Percentiles rank a stretch among this genome's conserved stretches.
Evolutionary conservation across 805 yeast genomes (phyloP).

Genomic region (Lipomyces yamadae): DNA sequence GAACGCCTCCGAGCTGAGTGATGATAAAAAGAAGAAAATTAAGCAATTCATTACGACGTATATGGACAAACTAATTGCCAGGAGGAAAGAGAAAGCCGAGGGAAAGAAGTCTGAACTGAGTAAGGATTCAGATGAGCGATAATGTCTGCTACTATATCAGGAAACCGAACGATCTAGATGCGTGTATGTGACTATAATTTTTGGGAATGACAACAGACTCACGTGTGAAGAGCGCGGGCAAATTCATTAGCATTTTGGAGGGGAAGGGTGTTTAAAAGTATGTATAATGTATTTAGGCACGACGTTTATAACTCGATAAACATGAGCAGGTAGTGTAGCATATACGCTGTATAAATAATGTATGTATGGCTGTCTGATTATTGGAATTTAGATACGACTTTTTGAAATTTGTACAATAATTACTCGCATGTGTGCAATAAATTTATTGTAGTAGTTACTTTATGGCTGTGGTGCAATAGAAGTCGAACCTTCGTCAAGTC

Average conservation of each 20-base stretch:
- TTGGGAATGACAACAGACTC: not conserved
- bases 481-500: no score
- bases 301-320: not conserved
- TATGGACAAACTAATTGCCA: constrained; percentile 62
- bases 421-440: not conserved
- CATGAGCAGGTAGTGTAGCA: not conserved
- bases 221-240: not conserved
- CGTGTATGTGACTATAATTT: not conserved
- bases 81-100: constrained; percentile 13
- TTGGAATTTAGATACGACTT: not conserved
- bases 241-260: constrained; percentile 1
- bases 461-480: no score
- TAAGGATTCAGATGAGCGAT: not conserved
- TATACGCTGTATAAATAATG: constrained; percentile 1
- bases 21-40: constrained; percentile 71
- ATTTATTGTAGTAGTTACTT: not conserved
- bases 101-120: not conserved
- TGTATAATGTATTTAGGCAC: constrained; percentile 1
- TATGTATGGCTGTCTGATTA: not conserved
- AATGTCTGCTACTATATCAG: not conserved
- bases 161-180: not conserved
- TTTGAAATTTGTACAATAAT: not conserved
- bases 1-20: constrained; percentile 60
- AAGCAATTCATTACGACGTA: constrained; percentile 64
- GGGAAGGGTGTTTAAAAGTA: not conserved